A percentile compares a stretch with the other conserved stretches of the same genome.
These are phyloP conservation scores for Triticum dicoccoides DNA, from an alignment of 176 grass and related monocot genomes.

Conservation along the genomic window DNA sequence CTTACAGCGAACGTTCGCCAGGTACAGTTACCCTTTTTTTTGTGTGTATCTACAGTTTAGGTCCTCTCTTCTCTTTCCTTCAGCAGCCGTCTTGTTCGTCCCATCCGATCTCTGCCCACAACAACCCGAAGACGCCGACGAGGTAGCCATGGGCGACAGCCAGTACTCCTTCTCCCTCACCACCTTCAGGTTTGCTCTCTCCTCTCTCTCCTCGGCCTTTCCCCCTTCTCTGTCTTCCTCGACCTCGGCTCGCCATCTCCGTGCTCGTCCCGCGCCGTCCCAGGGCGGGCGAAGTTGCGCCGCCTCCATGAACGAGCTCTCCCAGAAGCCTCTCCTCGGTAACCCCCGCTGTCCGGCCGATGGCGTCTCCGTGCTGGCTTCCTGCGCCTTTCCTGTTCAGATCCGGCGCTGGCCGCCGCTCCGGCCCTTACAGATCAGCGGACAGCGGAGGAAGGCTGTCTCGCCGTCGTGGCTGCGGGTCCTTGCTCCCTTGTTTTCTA, in stretches of 20 bases:
- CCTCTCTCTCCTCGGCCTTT: background rate
- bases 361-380: background rate
- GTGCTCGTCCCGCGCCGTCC: background rate
- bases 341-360: background rate
- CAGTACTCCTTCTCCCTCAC: conserved; percentile 98
- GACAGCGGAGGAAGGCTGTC: too few species aligned
- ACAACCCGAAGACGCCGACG: background rate
- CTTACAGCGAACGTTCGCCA: too few species aligned
- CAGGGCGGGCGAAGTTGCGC: background rate
- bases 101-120: background rate
- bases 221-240: background rate
- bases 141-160: conserved; percentile 67
- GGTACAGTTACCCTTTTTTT: too few species aligned
- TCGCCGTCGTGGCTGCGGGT: too few species aligned
- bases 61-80: background rate
- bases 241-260: background rate
- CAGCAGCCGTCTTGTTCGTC: background rate
- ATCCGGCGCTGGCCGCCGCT: background rate
- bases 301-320: background rate
- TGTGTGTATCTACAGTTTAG: background rate
- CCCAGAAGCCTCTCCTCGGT: background rate
- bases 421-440: background rate
- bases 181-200: conserved; percentile 74
- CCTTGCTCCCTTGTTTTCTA: too few species aligned
- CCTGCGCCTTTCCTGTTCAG: background rate